A percentile compares a stretch with the other conserved stretches of the same genome.
Conservation (phyloP, 2,329 filamentous ascomycete species). For the Stagonosporopsis vannaccii region DNA sequence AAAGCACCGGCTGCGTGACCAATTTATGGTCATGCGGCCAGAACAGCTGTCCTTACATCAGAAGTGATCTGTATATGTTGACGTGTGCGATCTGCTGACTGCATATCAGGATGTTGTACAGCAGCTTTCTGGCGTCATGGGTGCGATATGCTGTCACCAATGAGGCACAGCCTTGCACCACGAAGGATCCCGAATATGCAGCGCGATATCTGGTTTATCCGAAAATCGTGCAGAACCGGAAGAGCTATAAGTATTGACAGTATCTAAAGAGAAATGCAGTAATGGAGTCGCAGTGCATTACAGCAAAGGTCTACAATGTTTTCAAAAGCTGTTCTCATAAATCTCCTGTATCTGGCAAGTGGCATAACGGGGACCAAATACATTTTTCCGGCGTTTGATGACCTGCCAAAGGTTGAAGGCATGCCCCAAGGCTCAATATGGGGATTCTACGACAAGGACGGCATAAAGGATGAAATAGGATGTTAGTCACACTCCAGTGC, state of each 20-base stretch:
- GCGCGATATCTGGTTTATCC: neutral
- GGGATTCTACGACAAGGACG: slow-evolving; percentile 46
- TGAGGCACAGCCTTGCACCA: too few species aligned
- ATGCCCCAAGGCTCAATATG: slow-evolving; percentile 46
- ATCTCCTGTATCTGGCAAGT: slow-evolving; percentile 22
- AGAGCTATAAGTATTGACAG: neutral
- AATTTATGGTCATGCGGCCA: too few species aligned
- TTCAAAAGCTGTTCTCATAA: slow-evolving; percentile 21
- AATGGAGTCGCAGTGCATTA: too few species aligned
- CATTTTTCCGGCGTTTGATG: slow-evolving; percentile 43
- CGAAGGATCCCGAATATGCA: too few species aligned
- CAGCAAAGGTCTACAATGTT: neutral
- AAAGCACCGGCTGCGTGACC: too few species aligned
- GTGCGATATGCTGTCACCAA: too few species aligned
- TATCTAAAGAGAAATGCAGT: neutral
- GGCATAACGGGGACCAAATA: slow-evolving; percentile 20
- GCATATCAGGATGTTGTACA: too few species aligned
- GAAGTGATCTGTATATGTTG: too few species aligned
- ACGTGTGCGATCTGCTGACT: too few species aligned
- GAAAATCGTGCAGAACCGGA: slow-evolving; percentile 3
- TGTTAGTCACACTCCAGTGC: slow-evolving; percentile 50
- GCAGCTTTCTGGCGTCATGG: too few species aligned
- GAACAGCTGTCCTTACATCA: too few species aligned
- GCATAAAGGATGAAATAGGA: slow-evolving; percentile 60
- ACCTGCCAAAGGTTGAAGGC: slow-evolving; percentile 39